Evolutionary conservation across 352 stramenopile genomes (phyloP), one percentile per base, ranked within the genome.

Genomic region (Pythium monospermum): DNA sequence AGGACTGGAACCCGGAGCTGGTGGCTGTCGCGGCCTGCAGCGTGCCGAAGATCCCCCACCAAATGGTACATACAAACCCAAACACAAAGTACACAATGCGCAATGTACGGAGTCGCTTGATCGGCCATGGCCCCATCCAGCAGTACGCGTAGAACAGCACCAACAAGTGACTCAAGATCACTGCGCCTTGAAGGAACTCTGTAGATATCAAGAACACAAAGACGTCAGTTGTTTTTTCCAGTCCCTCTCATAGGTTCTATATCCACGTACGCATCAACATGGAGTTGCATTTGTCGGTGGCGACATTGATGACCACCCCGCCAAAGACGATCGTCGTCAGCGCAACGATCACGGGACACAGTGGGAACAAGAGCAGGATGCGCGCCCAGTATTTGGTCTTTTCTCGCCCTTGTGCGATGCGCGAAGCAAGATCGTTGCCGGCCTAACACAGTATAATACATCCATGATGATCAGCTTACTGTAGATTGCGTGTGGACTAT

Each of bases 361-460:
- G 69, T 19, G 78, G 78, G 46, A 82, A 89, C 21, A 89, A 48
- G 21, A 89, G 64, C 39, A 87, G 54, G 19, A 89, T 64, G 16
- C 66, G 59, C 2, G 75, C 73, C 75, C 78, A 87, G 45, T 89
- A 87, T 54, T 83, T 85, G 58, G 63, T 83, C 57, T 78, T 85
- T 55, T 85, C 72, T 30, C 66, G 71, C 59, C 83, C 75, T 16
- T 65, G 61, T 12, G 57, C 59, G 59, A 86, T 78, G 31, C 71
- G 68, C 35, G 69, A 64, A 23, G 58, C 63, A n/a, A 85, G 63
- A 26, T 80, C 74, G 64, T 75, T 62, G 19, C 63, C 54, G 28
- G 53, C 43, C 71, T 83, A 31, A n/a, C n/a, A n/a, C n/a, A n/a
- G n/a, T n/a, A n/a, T n/a, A n/a, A n/a, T n/a, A n/a, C n/a, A n/a